Evolutionary conservation across 73 alveolate genomes (phyloP), one percentile per base, ranked within the genome.

Genomic region (Vitrella brassicaformis): DNA sequence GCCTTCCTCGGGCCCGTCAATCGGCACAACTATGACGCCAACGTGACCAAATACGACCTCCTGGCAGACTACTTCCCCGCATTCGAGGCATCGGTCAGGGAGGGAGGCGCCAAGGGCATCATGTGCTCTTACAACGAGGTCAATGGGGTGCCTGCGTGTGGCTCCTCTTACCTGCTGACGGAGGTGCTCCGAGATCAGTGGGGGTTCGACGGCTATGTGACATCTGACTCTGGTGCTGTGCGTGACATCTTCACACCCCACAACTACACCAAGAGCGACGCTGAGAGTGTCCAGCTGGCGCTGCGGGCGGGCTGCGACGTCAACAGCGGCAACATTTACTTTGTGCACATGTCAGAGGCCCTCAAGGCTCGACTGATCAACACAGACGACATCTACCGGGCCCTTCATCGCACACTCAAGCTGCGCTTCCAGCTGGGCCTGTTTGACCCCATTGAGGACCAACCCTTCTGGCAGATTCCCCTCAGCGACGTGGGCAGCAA

Each of bases 111-210:
- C 27, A 67, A 64, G 31, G 67, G 74, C 25, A 26, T 75, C 56
- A 75, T 75, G 82, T 75, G 82, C 71, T 65, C 74, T 65, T 75
- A 75, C 82, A 75, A 75, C 47, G 75, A 71, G 9, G 75, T 75
- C 31, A 75, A 75, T 28, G 82, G 75, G 0, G 75, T 67, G 30
- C 82, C 82, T 0, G 67, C 82, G 1, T 75, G 82, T 7, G 82
- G 75, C 9, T 65, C 67, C 27, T 70, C 45, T 30, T 75, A 70
- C 74, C 69, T 74, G 30, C 75, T 75, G 31, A 31, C 46, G 71
- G 67, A 71, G 0, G 66, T 75, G n/a, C 74, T 73, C 31, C 69
- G 82, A 7, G 82, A 75, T 26, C 45, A 31, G 28, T 75, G 82
- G 82, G 71, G 70, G 28, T 75, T 75, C 31, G 75, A 75, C 28